Conservation (phyloP, 345 rosid species). For the Arabis hirsuta region DNA sequence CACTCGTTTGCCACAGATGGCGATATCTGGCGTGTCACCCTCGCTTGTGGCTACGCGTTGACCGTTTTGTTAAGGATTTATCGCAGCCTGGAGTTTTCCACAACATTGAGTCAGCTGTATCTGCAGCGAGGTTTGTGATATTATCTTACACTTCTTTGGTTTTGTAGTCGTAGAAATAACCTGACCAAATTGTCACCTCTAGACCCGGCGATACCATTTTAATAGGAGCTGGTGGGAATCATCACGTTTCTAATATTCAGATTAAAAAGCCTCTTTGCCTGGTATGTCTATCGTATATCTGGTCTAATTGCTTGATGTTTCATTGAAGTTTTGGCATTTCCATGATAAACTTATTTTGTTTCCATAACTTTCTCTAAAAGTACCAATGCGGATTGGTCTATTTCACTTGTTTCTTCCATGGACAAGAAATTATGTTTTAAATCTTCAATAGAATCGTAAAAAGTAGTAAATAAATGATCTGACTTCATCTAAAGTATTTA, state of each 20-base stretch:
- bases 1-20: slow-evolving; percentile 99
- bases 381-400: slow-evolving; percentile 8
- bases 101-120: slow-evolving; percentile 73
- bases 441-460: background rate
- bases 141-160: slow-evolving; percentile 15
- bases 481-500: background rate
- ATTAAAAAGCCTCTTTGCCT: slow-evolving; percentile 91
- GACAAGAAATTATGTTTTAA: background rate
- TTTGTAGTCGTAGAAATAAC: background rate
- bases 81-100: slow-evolving; percentile 74
- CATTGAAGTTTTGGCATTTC: slow-evolving; percentile 19
- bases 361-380: background rate
- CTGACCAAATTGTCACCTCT: slow-evolving; percentile 44
- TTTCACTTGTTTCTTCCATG: slow-evolving; percentile 8
- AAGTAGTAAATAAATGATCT: background rate
- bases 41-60: slow-evolving; percentile 91
- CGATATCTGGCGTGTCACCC: slow-evolving; percentile 91
- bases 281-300: slow-evolving; percentile 54
- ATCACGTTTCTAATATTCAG: slow-evolving; percentile 82
- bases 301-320: slow-evolving; percentile 14
- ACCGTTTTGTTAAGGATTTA: slow-evolving; percentile 62
- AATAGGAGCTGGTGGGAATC: slow-evolving; percentile 80
- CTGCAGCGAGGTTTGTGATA: slow-evolving; percentile 84
- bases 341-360: background rate
- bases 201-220: slow-evolving; percentile 97